Base-by-base conservation (phyloP, 164 flowering plant genomes). In the Euptelea pleiosperma region DNA sequence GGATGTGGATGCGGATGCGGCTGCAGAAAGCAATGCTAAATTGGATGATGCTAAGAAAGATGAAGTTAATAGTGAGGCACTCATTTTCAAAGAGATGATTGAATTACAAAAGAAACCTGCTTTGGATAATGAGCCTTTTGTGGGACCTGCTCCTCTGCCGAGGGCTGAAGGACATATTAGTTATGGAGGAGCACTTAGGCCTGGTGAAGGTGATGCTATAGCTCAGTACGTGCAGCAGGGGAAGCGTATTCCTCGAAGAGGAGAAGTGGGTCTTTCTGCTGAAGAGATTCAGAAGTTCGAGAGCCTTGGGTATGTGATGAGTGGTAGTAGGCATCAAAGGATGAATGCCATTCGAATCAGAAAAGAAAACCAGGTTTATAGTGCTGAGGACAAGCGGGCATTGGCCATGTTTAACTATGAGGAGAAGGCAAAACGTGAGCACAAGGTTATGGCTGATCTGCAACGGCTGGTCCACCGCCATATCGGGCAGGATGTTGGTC, bases 171-270 rank as follows among this genome's bases (percentile, higher is more conserved):
- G 99, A 22, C 99, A 94, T 73, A 88, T 94, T 54, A 93, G 99
- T 61, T 90, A 93, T 75, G 99, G 99, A 64, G 99, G 99, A 16
- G 99, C 99, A 0, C 80, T 94, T 50, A 79, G 96, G 76, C 99
- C 99, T 25, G 99, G 97, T 64, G 97, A 91, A 66, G 99, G 99
- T 67, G 97, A 93, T 78, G 99, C 97, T 29, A 94, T 94, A 76
- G 97, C 96, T 3, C 97, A 88, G 78, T 94, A 83, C 61, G 99
- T 89, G 60, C 93, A 94, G 69, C 97, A 91, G 69, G 97, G 97
- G 61, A 87, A 91, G 77, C 96, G 95, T 83, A 94, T 94, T 40
- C 95, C 93, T 3, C 85, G 96, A 4, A 84, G 99, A 87, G 99
- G 99, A 68, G 97, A 94, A 71, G 96, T 94, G 67, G 97, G 96